Evolutionary conservation across 192 early-diverging fungal species (phyloP).

Genomic region (Entomortierella parvispora): DNA sequence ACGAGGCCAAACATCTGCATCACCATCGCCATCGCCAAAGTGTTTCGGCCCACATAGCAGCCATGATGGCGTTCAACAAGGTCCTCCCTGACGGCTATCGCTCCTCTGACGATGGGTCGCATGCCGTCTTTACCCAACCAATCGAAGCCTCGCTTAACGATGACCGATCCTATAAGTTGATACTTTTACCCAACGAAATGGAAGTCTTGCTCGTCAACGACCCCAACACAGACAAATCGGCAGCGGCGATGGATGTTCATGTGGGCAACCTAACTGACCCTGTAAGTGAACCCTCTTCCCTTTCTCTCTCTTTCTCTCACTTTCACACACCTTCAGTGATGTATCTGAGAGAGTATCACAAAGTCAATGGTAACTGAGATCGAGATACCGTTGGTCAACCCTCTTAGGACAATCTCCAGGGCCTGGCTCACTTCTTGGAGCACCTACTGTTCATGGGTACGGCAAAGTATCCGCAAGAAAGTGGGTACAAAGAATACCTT

Average conservation of each 20-base stretch:
- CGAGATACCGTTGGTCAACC: no score
- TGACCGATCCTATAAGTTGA: constrained; percentile 64
- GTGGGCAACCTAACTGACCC: constrained; percentile 71
- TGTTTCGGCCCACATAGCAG: no score
- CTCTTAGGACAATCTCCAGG: constrained; percentile 66
- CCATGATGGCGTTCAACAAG: no score
- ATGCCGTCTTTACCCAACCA: constrained; percentile 28
- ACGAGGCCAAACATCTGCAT: no score
- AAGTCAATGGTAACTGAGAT: no score
- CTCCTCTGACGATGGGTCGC: constrained; percentile 23
- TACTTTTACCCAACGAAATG: constrained; percentile 66
- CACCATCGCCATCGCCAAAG: no score
- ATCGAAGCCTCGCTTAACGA: constrained; percentile 69
- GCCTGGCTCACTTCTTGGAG: constrained; percentile 78
- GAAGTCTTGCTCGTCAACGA: constrained; percentile 68
- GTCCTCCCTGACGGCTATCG: constrained; percentile 13
- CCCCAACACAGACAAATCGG: constrained; percentile 64
- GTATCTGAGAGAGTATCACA: no score
- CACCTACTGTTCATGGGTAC: constrained; percentile 77
- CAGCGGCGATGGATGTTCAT: constrained; percentile 68
- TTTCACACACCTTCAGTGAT: background rate
- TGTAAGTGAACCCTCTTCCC: constrained; percentile 16
- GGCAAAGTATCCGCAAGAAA: constrained; percentile 73
- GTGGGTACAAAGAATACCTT: constrained; percentile 65
- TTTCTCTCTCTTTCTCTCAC: background rate